These are phyloP conservation scores for Larix sibirica DNA, from an alignment of 83 land plant species.

Conservation along the genomic window DNA sequence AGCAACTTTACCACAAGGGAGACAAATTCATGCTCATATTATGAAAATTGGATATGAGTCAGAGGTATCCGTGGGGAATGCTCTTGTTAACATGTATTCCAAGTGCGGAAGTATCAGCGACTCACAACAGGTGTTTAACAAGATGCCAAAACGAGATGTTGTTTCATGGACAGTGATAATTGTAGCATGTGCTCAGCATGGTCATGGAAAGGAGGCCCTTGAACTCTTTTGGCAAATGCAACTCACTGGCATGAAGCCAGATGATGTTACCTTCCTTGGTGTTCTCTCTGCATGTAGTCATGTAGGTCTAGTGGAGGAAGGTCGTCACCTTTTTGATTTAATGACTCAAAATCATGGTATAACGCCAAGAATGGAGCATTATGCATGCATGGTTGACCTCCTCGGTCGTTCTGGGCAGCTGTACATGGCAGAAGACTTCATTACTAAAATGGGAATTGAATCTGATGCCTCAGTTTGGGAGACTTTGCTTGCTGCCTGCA, in stretches of 20 bases:
- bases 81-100: too few relatives aligned
- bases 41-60: too few relatives aligned
- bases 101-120: too few relatives aligned
- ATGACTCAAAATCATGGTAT: constrained; percentile 41
- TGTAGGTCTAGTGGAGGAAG: constrained; percentile 49
- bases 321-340: constrained; percentile 34
- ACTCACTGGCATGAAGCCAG: constrained; percentile 27
- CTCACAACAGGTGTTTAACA: constrained; percentile 34
- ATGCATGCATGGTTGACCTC: constrained; percentile 62
- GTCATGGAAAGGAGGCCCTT: constrained; percentile 36
- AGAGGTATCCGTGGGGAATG: too few relatives aligned
- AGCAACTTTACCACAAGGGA: too few relatives aligned
- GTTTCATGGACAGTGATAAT: constrained; percentile 59
- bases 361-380: constrained; percentile 42
- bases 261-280: constrained; percentile 48
- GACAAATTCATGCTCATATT: too few relatives aligned
- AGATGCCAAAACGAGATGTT: constrained; percentile 33
- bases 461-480: constrained; percentile 55
- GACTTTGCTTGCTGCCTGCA: constrained; percentile 59
- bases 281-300: constrained; percentile 68
- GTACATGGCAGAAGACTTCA: constrained; percentile 35
- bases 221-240: constrained; percentile 40
- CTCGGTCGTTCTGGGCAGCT: constrained; percentile 52
- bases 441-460: constrained; percentile 47
- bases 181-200: constrained; percentile 53